Evolutionary conservation across 345 rosid genomes (phyloP), one percentile per base, ranked within the genome.

Genomic region (Barbarea vulgaris): DNA sequence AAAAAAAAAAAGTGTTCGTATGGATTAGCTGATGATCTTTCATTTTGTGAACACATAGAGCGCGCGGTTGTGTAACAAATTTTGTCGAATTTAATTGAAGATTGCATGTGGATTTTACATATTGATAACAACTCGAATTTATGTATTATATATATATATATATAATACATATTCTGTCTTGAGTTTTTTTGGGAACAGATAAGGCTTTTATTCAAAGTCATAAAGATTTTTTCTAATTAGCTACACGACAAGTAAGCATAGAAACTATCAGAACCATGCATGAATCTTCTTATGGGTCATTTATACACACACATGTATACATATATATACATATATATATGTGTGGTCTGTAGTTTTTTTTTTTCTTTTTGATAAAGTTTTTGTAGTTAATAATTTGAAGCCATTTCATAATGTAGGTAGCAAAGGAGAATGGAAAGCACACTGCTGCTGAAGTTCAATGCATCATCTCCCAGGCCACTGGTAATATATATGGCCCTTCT

Each of bases 241-340:
- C 75, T 69, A 76, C 39, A 76, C 66, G 80, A 76, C 80, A 76
- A 69, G 75, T 54, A 33, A 42, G 41, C 64, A 59, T 36, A 52
- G 57, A 42, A 61, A 53, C 50, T 31, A 61, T 25, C 65, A 69
- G 42, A 69, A 62, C 31, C 70, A 61, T 76, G 75, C 70, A 69
- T 76, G 79, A 9, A 76, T 61, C 56, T 33, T 60, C 30, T 39
- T 52, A 39, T 34, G 62, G 46, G 11, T 60, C 55, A 67, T 75
- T 3, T 1, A 1, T 1, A 22, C 34, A 48, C 6, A 50, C 27
- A 52, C 18, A 17, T 7, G 0, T 66, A 0, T 34, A 1, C 7
- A 11, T 28, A 9, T 34, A 6, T 14, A 1, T 58, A 13, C 2
- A 2, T 50, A 9, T 48, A 5, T 19, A 1, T 50, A 3, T 24